Percentiles rank a stretch among this genome's conserved stretches.
These are phyloP conservation scores for Lodderomyces orthopsilosis DNA, from an alignment of 1,139 yeast genomes.

Conservation along the genomic window DNA sequence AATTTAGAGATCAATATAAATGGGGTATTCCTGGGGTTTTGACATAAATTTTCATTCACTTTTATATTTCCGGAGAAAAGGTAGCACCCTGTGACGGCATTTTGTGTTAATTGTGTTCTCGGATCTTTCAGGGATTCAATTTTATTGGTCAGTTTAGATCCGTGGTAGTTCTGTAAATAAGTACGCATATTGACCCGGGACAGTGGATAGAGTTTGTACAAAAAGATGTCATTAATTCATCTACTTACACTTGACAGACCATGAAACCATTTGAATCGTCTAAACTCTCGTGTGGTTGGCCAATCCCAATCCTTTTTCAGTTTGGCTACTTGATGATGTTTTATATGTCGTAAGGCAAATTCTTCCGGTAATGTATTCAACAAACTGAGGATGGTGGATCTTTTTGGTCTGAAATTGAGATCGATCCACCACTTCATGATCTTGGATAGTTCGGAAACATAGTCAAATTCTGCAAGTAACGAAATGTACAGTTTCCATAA, in stretches of 20 bases:
- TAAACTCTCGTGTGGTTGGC: constrained; percentile 22
- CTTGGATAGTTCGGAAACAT: constrained; percentile 48
- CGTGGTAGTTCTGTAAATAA: too few relatives aligned
- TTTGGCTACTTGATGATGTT: constrained; percentile 30
- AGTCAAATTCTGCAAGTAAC: constrained; percentile 47
- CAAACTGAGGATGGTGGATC: constrained; percentile 33
- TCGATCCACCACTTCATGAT: constrained; percentile 60
- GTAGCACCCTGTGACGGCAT: background rate
- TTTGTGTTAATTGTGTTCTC: background rate
- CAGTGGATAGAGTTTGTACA: too few relatives aligned
- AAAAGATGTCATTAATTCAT: background rate
- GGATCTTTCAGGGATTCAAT: constrained; percentile 4
- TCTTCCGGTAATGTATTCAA: constrained; percentile 40
- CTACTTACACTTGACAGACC: background rate
- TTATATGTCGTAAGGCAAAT: constrained; percentile 37
- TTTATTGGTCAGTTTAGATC: constrained; percentile 2
- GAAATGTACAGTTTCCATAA: constrained; percentile 54
- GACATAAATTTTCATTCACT: background rate
- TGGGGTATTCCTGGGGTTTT: background rate
- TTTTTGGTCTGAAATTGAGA: constrained; percentile 46
- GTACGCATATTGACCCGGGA: too few relatives aligned
- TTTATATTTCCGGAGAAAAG: background rate
- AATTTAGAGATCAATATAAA: background rate
- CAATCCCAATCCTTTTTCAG: constrained; percentile 25
- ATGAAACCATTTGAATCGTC: background rate